phyloP scores from a whole-genome alignment of 176 grass and related monocot genomes.

The Carex parvula region DNA sequence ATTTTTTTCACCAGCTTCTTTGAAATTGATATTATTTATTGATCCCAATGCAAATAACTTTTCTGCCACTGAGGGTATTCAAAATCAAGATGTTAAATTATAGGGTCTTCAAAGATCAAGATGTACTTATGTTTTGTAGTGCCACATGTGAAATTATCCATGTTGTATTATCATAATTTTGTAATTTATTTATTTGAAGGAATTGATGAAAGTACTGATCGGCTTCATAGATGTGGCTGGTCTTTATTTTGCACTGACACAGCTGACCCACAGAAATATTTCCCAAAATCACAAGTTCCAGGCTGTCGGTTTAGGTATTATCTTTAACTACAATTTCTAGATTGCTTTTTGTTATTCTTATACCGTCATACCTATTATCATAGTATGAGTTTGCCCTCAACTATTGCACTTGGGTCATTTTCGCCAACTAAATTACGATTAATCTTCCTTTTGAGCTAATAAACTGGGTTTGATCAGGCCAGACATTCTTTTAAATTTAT shows the following conservation, averaged over 20 bases:
- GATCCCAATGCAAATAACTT: background rate
- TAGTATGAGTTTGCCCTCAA: background rate
- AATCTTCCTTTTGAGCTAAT: background rate
- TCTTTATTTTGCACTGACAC: conserved; percentile 95
- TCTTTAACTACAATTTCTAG: background rate
- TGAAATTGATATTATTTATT: conserved; percentile 4
- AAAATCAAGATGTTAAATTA: background rate
- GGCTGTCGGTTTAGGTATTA: conserved; percentile 89
- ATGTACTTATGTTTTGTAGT: background rate
- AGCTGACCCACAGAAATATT: conserved; percentile 97
- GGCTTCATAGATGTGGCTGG: conserved; percentile 95
- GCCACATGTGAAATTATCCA: background rate
- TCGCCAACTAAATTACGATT: background rate
- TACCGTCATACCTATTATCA: background rate
- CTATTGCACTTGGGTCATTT: background rate
- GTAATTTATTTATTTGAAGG: conserved; percentile 43
- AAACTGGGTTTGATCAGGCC: background rate
- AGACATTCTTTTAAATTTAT: background rate
- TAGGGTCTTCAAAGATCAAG: background rate
- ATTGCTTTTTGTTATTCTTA: background rate
- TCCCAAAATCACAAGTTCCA: conserved; percentile 99
- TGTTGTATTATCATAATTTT: background rate
- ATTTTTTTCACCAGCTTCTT: background rate
- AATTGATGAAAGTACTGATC: conserved; percentile 84
- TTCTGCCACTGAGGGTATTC: background rate